Evolutionary conservation across 2,329 filamentous ascomycete species (phyloP), one percentile per base, ranked within the genome.

Genomic region (Drechmeria coniospora): DNA sequence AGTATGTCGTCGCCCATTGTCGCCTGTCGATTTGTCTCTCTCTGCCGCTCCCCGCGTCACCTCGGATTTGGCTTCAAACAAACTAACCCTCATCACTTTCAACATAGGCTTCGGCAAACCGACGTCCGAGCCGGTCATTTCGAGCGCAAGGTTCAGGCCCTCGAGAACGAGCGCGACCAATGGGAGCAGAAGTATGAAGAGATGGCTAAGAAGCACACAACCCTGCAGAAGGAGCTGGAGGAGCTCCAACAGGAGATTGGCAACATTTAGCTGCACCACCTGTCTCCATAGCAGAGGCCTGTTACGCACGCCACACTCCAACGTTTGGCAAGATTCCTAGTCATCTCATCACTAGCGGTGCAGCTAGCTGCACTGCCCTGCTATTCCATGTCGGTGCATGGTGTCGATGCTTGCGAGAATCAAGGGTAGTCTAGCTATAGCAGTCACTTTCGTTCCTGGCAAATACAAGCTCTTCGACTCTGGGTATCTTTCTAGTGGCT

Each of bases 171-270:
- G 55, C 79, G 82, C 48, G 84, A 94, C 59, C 74, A 86, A 59
- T 94, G 86, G 86, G 90, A 95, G 68, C 55, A 68, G 59, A 95
- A 98, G 68, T 95, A 92, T 64, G 90, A 95, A 63, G 87, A 95
- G 57, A 92, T 93, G 79, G 59, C 77, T 46, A 79, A 86, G 74
- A 92, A 94, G 65, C 79, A 92, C 67, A 61, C 63, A 41, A 56
- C 68, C 32, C 68, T 83, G 45, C 76, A 92, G 69, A 87, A 87
- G 68, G 84, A 94, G 56, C 65, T 94, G 51, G 76, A 92, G 50
- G 79, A 87, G 41, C 81, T 95, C 59, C 81, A 90, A 62, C 61
- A 65, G 45, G 86, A 93, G 62, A 86, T 95, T 60, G 79, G 78
- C 68, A 90, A 83, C 63, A 86, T 95, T 59, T 95, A 74, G 74